A percentile compares a stretch with the other conserved stretches of the same genome.
phyloP scores from a whole-genome alignment of 1,284 basidiomycete species.

The Boletus smithii region DNA sequence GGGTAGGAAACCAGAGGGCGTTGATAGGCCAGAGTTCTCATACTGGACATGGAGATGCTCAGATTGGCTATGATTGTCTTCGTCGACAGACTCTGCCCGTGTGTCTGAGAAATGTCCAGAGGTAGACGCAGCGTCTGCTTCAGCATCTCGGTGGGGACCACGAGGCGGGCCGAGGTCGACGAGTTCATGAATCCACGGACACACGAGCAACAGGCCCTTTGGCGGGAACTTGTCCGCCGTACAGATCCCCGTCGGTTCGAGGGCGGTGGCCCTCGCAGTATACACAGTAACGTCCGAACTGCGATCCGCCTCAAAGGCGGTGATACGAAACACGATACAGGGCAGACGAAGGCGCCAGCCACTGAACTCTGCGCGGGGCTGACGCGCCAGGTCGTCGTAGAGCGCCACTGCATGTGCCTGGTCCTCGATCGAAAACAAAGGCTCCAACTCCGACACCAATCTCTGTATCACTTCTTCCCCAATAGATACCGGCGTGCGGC shows the following conservation, averaged over 20 bases:
- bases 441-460: not conserved
- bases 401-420: not conserved
- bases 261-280: not conserved
- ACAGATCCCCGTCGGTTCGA: not conserved
- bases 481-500: not conserved
- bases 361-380: constrained; percentile 1
- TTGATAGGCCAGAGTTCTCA: not conserved
- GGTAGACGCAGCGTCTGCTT: not conserved
- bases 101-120: not conserved
- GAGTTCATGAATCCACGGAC: not conserved
- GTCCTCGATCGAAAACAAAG: not conserved
- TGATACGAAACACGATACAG: constrained; percentile 7
- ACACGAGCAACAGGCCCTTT: not conserved
- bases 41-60: not conserved
- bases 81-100: no score
- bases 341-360: constrained; percentile 5
- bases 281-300: not conserved
- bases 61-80: not conserved
- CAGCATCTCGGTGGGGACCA: not conserved
- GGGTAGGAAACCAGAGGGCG: not conserved
- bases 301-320: not conserved
- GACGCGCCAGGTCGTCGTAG: not conserved
- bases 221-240: not conserved
- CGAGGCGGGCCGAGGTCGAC: not conserved
- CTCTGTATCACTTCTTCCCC: not conserved